These are phyloP conservation scores for Ajuga reptans DNA, from an alignment of 305 asterid genomes.

Conservation along the genomic window DNA sequence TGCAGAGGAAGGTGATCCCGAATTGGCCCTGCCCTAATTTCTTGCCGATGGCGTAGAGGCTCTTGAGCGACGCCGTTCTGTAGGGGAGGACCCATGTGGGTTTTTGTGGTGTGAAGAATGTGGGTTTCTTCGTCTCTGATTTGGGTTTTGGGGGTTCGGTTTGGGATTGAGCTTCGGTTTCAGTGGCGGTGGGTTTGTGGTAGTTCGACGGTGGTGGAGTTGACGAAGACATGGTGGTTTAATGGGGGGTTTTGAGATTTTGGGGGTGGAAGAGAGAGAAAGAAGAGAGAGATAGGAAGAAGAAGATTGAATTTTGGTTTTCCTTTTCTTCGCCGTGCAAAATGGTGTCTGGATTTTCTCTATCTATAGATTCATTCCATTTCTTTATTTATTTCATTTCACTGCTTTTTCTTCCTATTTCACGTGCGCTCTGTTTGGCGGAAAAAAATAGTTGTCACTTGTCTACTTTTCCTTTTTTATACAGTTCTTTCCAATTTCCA, in stretches of 20 bases:
- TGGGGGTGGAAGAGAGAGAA: background rate
- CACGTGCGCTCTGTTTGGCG: background rate
- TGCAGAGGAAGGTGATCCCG: slow-evolving; percentile 71
- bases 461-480: too few relatives aligned
- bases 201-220: slow-evolving; percentile 29
- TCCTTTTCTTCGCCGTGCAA: background rate
- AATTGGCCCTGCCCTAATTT: slow-evolving; percentile 87
- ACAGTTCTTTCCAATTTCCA: too few relatives aligned
- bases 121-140: slow-evolving; percentile 42
- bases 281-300: background rate
- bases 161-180: slow-evolving; percentile 17
- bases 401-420: background rate
- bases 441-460: too few relatives aligned
- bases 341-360: slow-evolving; percentile 17
- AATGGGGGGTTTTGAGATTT: background rate
- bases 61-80: slow-evolving; percentile 51
- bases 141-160: slow-evolving; percentile 23
- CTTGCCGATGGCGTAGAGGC: slow-evolving; percentile 58
- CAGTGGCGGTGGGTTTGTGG: slow-evolving; percentile 16
- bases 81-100: slow-evolving; percentile 77
- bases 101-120: slow-evolving; percentile 34
- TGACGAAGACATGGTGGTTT: slow-evolving; percentile 38
- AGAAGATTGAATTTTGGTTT: background rate
- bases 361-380: slow-evolving; percentile 22
- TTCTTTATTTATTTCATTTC: background rate